phyloP scores from a whole-genome alignment of 805 yeast species.

The Soucietia sequanensis region DNA sequence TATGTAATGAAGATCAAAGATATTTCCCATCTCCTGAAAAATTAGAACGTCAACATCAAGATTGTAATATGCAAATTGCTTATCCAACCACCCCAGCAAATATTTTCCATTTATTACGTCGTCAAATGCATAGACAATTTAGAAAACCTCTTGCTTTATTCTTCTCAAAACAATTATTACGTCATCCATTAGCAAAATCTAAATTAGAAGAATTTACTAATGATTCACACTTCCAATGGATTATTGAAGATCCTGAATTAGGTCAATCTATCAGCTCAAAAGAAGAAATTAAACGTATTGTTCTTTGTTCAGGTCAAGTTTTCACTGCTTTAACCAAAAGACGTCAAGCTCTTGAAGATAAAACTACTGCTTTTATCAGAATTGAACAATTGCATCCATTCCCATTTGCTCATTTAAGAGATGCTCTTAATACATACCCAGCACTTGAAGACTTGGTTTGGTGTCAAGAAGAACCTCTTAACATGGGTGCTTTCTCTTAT shows the following conservation, averaged over 20 bases:
- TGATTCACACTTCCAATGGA: constrained; percentile 92
- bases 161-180: constrained; percentile 90
- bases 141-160: constrained; percentile 84
- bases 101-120: constrained; percentile 92
- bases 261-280: constrained; percentile 74
- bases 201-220: constrained; percentile 79
- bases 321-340: constrained; percentile 88
- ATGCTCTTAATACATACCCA: constrained; percentile 76
- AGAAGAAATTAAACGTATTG: constrained; percentile 84
- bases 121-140: constrained; percentile 99
- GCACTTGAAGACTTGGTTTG: constrained; percentile 84
- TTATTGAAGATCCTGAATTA: constrained; percentile 87
- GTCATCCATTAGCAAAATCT: constrained; percentile 98
- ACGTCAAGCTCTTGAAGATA: constrained; percentile 74
- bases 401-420: constrained; percentile 95
- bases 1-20: constrained; percentile 95
- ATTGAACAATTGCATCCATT: constrained; percentile 97
- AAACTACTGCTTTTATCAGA: constrained; percentile 82
- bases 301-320: constrained; percentile 90
- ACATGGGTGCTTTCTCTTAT: constrained; percentile 87
- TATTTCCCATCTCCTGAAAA: constrained; percentile 86
- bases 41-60: constrained; percentile 97
- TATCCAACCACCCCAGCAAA: constrained; percentile 98
- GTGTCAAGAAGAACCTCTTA: constrained; percentile 99
- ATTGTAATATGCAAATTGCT: constrained; percentile 95